Percentiles rank a stretch among this genome's conserved stretches.
Evolutionary conservation across 2,329 filamentous ascomycete species (phyloP).

Genomic region (Ilyonectria robusta): DNA sequence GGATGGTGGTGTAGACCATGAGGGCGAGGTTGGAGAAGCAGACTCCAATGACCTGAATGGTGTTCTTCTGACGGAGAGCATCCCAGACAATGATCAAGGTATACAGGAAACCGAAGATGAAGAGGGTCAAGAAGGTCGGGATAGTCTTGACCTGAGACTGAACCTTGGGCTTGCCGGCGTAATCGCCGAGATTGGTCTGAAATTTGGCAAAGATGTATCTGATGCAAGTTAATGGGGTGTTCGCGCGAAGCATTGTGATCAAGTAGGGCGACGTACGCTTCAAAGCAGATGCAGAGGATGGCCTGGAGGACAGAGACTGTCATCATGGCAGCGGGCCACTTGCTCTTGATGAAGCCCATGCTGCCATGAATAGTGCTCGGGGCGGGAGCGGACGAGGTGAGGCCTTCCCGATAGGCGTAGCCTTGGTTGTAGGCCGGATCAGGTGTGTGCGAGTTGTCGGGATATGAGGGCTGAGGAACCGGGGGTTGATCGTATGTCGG

Average conservation of each 20-base stretch:
- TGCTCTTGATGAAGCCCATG: conserved; percentile 84
- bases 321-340: conserved; percentile 92
- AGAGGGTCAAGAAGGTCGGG: conserved; percentile 94
- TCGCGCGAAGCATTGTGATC: background rate
- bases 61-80: conserved; percentile 94
- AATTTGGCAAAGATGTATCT: conserved; percentile 94
- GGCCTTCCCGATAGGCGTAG: conserved; percentile 56
- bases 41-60: conserved; percentile 96
- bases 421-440: conserved; percentile 52
- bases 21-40: conserved; percentile 94
- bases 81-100: conserved; percentile 92
- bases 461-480: conserved; percentile 48
- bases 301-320: conserved; percentile 82
- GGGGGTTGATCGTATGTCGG: conserved; percentile 38
- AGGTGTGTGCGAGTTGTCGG: conserved; percentile 48
- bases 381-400: conserved; percentile 52
- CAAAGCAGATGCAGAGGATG: conserved; percentile 83
- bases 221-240: conserved; percentile 38
- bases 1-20: conserved; percentile 92
- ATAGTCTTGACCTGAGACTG: conserved; percentile 78
- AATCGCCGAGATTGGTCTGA: conserved; percentile 70
- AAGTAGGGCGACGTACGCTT: conserved; percentile 75
- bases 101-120: conserved; percentile 98
- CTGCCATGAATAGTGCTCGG: conserved; percentile 50
- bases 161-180: conserved; percentile 56